Base-by-base conservation (phyloP, 192 early-diverging fungal genomes). In the Entophlyctis luteolus region DNA sequence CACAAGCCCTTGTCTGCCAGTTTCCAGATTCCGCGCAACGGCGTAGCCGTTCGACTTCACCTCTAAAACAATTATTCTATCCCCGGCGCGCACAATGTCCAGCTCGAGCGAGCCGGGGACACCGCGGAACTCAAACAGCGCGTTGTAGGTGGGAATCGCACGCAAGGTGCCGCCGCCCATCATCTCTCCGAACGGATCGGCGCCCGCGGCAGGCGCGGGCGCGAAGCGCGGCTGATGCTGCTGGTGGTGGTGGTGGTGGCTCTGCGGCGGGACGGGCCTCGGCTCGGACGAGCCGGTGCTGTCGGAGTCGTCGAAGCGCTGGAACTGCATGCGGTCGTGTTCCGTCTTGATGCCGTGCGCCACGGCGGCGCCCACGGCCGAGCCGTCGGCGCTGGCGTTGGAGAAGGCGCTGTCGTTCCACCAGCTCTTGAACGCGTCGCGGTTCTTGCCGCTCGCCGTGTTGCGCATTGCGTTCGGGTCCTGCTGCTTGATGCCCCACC, bases 171-270 rank as follows among this genome's bases (percentile, higher is more conserved):
- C 22, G 8, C 50, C 50, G 36, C 63, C 52, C 0, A 42, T 48
- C 60, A 63, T 63, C 47, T 63, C 60, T 25, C 32, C 52, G 27
- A 66, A 66, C 10, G 63, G 63, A 42, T 66, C 63, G 1, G 37
- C 50, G 18, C 63, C 52, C 6, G 10, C 49, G 14, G 10, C 49
- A 12, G 22, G 49, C 23, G 49, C 10, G 10, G n/a, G 10, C 10
- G 42, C 10, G 10, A n/a, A n/a, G 42, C 10, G n/a, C 42, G 42
- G 42, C n/a, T 45, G 42, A 45, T n/a, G 10, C 42, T n/a, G 10
- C 42, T n/a, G 42, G 10, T 45, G 42, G 42, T 45, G 42, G 42
- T 45, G 10, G 10, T 45, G 42, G 42, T 45, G 42, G 10, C n/a
- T 10, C n/a, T n/a, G n/a, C n/a, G n/a, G n/a, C 39, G 39, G n/a